Conservation (phyloP, 768 basidiomycete species). For the Podaxis carcinomalis region DNA sequence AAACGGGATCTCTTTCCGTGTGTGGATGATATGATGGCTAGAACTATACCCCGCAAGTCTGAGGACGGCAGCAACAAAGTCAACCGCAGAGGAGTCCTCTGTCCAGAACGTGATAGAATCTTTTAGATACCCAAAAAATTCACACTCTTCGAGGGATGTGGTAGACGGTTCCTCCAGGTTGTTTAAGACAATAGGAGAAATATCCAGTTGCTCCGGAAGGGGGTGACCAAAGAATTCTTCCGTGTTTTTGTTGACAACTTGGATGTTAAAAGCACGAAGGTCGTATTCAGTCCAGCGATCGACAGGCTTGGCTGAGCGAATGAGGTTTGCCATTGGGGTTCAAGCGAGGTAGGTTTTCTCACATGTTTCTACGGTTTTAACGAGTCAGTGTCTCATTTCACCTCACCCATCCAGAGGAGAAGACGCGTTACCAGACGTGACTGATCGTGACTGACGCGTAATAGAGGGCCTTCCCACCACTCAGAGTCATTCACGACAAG, state of each 20-base stretch:
- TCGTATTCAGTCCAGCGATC: not conserved
- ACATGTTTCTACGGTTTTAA: too few relatives aligned
- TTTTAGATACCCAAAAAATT: not conserved
- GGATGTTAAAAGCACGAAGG: not conserved
- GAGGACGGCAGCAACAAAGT: not conserved
- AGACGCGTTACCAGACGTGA: slow-evolving; percentile 5
- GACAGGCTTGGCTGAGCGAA: not conserved
- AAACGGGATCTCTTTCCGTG: not conserved
- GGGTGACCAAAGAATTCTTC: not conserved
- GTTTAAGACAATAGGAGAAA: not conserved
- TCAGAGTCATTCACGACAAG: not conserved
- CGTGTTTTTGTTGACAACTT: not conserved
- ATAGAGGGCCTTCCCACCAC: not conserved
- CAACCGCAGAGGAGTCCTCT: not conserved
- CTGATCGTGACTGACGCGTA: slow-evolving; percentile 10
- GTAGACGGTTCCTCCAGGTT: not conserved
- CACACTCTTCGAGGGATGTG: not conserved
- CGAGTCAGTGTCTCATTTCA: too few relatives aligned
- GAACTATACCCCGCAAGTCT: not conserved
- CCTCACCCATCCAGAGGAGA: not conserved
- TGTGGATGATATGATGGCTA: not conserved
- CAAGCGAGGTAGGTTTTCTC: too few relatives aligned
- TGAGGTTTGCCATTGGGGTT: not conserved
- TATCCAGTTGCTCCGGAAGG: too few relatives aligned
- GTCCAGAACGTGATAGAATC: not conserved